These are phyloP conservation scores for Hemileccinum rubropunctum DNA, from an alignment of 768 basidiomycete genomes.

Conservation along the genomic window DNA sequence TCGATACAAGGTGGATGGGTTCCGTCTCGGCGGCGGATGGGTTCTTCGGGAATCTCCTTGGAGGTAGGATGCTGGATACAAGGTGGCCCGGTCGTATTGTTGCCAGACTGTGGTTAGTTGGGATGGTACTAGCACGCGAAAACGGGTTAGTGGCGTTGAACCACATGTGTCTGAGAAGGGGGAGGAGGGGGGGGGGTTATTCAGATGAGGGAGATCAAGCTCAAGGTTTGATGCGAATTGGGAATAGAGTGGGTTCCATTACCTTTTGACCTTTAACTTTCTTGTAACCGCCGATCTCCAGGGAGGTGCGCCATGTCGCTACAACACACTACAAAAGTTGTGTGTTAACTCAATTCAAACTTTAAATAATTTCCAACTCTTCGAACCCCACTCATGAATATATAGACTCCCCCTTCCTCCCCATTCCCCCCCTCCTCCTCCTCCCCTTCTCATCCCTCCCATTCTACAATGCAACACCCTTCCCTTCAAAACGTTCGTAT, in stretches of 20 bases:
- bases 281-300: constrained; percentile 18
- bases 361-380: constrained; percentile 45
- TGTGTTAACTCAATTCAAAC: constrained; percentile 57
- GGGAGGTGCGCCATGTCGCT: neutral
- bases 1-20: neutral
- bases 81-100: constrained; percentile 1
- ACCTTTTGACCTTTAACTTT: constrained; percentile 18
- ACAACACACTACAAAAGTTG: neutral
- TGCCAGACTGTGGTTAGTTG: no score
- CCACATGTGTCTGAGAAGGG: constrained; percentile 13
- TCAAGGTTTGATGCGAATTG: constrained; percentile 22
- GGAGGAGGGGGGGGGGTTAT: no score
- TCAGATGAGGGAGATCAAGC: constrained; percentile 12
- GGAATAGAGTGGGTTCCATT: constrained; percentile 12
- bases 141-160: constrained; percentile 29
- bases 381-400: constrained; percentile 30
- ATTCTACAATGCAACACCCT: constrained; percentile 67
- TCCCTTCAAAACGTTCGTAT: constrained; percentile 76
- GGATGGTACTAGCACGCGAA: constrained; percentile 25
- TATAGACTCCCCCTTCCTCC: constrained; percentile 35
- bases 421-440: constrained; percentile 21
- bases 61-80: neutral
- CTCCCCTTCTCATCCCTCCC: constrained; percentile 8
- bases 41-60: constrained; percentile 6
- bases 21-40: constrained; percentile 4